phyloP scores from a whole-genome alignment of 768 basidiomycete genomes.

The Piloderma croceum region DNA sequence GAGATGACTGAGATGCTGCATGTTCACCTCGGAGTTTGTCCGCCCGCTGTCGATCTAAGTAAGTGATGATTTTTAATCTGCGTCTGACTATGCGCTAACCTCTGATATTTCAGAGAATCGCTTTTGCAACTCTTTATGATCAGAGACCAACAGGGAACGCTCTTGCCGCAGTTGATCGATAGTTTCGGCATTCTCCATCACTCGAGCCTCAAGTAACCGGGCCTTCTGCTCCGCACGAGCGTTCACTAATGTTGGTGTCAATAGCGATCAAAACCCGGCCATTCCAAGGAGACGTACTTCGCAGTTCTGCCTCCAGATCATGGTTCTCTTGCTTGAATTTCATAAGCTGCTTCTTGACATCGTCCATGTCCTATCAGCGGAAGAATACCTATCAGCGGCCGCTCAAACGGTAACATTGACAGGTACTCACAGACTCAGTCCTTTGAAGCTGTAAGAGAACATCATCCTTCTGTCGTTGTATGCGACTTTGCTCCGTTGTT shows the following conservation, averaged over 20 bases:
- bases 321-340: slow-evolving; percentile 69
- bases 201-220: slow-evolving; percentile 58
- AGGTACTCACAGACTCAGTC: slow-evolving; percentile 56
- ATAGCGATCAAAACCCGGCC: background rate
- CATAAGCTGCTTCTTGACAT: slow-evolving; percentile 63
- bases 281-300: slow-evolving; percentile 40
- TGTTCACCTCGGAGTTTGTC: slow-evolving; percentile 61
- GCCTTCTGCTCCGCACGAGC: slow-evolving; percentile 68
- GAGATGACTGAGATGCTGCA: slow-evolving; percentile 53
- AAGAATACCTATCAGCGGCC: slow-evolving; percentile 9
- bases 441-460: slow-evolving; percentile 60
- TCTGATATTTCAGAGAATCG: slow-evolving; percentile 62
- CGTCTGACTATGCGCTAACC: slow-evolving; percentile 33
- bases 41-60: slow-evolving; percentile 36
- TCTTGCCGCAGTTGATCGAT: slow-evolving; percentile 77
- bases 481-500: slow-evolving; percentile 55
- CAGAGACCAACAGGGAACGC: slow-evolving; percentile 58
- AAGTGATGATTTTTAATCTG: background rate
- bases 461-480: slow-evolving; percentile 60
- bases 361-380: slow-evolving; percentile 78
- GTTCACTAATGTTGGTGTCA: slow-evolving; percentile 40
- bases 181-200: slow-evolving; percentile 61
- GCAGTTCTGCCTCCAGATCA: slow-evolving; percentile 66
- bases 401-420: background rate
- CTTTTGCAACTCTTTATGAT: slow-evolving; percentile 70